Evolutionary conservation across 2,329 filamentous ascomycete species (phyloP), one percentile per base, ranked within the genome.

Genomic region (Cladophialophora yegresii): DNA sequence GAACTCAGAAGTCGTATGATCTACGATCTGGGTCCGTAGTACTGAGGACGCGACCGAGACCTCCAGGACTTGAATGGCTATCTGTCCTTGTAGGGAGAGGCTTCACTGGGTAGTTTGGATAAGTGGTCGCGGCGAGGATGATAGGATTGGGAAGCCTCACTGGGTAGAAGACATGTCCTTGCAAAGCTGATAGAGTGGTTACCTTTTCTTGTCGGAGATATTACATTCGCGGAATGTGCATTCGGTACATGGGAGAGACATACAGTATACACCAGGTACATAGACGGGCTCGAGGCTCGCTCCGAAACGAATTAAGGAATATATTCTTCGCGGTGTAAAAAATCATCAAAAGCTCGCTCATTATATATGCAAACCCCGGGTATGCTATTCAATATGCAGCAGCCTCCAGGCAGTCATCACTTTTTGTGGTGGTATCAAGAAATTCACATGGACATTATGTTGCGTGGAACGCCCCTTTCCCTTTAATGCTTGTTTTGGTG

Each of bases 231-330:
- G 36, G 33, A 16, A 5, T 16, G 36, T 40, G 22, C n/a, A n/a
- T n/a, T n/a, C n/a, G n/a, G n/a, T 50, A 26, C 47, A 22, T 54
- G 30, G 5, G 16, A 54, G 51, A 13, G 30, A 54, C 28, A n/a
- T n/a, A n/a, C n/a, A n/a, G n/a, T 54, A 54, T 54, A 51, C 51
- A 54, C 26, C n/a, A 54, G 28, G 28, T 33, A 54, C 26, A 30
- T 20, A 36, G 12, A 36, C n/a, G 8, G n/a, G 28, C n/a, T 20
- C 30, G 28, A 30, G 28, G 13, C 26, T 54, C 26, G 23, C 30
- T 54, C 47, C 26, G 23, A 50, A 16, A 20, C 20, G 10, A 36
- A 30, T 54, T 30, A 43, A 20, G 16, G n/a, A 7, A 43, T 13
- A 51, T 30, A 51, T 26, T 26, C 22, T 26, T 51, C 49, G 22